Conservation (phyloP, 139 green algal genomes). For the Tetradesmus lagerheimii region DNA sequence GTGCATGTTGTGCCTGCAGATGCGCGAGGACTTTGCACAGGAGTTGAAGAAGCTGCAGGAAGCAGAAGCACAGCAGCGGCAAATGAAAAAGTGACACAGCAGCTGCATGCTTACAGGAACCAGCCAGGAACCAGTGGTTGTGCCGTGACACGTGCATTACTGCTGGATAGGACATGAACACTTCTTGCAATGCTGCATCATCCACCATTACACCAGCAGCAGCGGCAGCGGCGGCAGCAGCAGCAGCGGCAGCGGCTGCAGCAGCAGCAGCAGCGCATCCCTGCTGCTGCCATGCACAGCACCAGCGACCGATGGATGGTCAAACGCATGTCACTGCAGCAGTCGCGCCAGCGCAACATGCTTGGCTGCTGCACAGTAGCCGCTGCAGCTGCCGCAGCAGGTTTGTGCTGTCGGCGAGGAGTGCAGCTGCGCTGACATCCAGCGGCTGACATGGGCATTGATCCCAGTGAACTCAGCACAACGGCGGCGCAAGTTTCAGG, state of each 20-base stretch:
- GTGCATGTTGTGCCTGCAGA: background rate
- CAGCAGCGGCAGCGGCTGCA: background rate
- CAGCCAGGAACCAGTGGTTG: background rate
- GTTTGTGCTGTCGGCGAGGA: background rate
- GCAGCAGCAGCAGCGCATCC: background rate
- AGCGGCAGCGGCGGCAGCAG: background rate
- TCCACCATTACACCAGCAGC: background rate
- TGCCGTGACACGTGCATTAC: too few relatives aligned
- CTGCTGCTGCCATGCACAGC: background rate
- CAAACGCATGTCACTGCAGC: background rate
- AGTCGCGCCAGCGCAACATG: background rate
- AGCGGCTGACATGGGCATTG: too few relatives aligned
- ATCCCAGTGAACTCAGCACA: too few relatives aligned
- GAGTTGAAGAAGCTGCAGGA: constrained; percentile 45
- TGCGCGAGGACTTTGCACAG: constrained; percentile 40
- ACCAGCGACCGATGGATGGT: background rate
- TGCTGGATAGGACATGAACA: too few relatives aligned
- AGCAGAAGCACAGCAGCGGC: constrained; percentile 41
- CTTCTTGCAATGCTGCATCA: too few relatives aligned
- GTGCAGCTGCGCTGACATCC: too few relatives aligned
- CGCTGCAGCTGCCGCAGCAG: background rate
- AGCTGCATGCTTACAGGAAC: background rate
- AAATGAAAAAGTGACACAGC: constrained; percentile 35
- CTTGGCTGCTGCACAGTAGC: background rate
- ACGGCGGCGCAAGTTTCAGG: background rate